Evolutionary conservation across 257 asterid genomes (phyloP), one percentile per base, ranked within the genome.

Genomic region (Ligustrum vulgare): DNA sequence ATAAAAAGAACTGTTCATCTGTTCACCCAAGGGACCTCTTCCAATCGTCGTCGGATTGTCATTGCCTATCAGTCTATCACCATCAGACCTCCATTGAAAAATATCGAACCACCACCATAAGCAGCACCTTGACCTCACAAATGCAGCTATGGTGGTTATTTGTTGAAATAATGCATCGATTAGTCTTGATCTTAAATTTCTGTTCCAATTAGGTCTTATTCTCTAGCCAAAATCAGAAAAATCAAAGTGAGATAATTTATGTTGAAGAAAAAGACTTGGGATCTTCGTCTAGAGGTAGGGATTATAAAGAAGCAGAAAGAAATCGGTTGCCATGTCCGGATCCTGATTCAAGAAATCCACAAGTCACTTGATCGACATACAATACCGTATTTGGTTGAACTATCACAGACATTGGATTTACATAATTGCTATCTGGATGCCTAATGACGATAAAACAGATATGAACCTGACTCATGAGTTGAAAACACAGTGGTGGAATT

Each of bases 361-460:
- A 95, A 86, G 82, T 95, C 97, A 20, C 90, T 95, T 64, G 98
- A 93, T 86, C 83, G 98, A 31, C 97, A 95, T 77, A 93, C 93
- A 0, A 95, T 95, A 73, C 68, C 93, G 31, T 81, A 91, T 18
- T 76, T 95, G 73, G 96, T 93, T 62, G 99, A 93, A 87, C 87
- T 95, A 7, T 93, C 98, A 0, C 93, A 95, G 80, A 83, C 95
- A 10, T 66, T 95, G 64, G 89, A 85, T 69, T 82, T 95, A 84
- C 87, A 86, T 84, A 95, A 87, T 64, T 95, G 97, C 89, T 58
- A 83, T 95, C 67, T 95, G 98, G 99, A 95, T 92, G 99, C 96
- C 97, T 49, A 88, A 93, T 69, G 84, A 78, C 47, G 88, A 80
- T 56, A 84, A 76, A 79, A 92, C 93, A 0, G 97, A 88, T 75